Evolutionary conservation across 192 early-diverging fungal species (phyloP).

Genomic region (Backusella sp.): DNA sequence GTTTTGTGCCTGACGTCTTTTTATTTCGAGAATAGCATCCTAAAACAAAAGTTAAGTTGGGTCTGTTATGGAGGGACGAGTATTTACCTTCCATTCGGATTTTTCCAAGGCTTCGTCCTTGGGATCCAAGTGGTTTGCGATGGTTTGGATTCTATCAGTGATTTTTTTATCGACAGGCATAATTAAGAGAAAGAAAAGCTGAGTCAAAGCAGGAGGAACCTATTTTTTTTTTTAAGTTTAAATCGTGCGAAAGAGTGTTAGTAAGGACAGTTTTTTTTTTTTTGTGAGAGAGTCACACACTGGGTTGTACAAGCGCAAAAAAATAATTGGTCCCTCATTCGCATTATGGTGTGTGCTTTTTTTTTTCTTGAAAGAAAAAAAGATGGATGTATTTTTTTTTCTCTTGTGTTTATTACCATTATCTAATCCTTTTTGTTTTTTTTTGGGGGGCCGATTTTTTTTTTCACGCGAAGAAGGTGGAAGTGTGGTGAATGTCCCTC

Average conservation of each 20-base stretch:
- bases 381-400: no score
- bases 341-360: background rate
- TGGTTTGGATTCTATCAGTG: constrained; percentile 9
- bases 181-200: background rate
- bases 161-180: background rate
- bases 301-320: background rate
- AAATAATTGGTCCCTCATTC: background rate
- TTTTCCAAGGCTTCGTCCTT: constrained; percentile 28
- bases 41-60: background rate
- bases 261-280: constrained; percentile 5
- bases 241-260: constrained; percentile 9
- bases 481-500: no score
- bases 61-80: background rate
- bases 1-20: constrained; percentile 17
- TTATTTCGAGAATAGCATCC: constrained; percentile 26
- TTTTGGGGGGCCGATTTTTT: no score
- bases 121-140: constrained; percentile 5
- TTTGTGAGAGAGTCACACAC: background rate
- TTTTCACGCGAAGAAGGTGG: no score
- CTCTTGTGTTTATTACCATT: background rate
- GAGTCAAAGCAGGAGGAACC: background rate
- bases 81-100: constrained; percentile 36
- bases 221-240: background rate
- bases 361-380: no score
- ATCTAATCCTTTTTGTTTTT: background rate